Conservation (phyloP, 1,284 basidiomycete species). For the Cystobasidium pallidum region DNA sequence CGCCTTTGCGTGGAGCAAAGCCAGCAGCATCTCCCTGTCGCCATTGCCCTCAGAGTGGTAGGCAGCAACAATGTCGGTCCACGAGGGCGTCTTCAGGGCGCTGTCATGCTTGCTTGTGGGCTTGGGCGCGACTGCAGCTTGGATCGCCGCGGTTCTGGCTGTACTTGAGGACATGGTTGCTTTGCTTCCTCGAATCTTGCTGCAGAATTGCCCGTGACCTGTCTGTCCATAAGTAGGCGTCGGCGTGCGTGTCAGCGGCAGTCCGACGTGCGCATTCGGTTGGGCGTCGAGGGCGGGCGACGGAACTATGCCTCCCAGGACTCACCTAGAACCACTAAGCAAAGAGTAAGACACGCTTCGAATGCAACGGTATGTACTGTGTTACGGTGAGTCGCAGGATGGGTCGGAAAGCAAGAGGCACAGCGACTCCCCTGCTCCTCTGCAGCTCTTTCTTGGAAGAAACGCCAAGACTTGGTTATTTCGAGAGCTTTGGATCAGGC, state of each 20-base stretch:
- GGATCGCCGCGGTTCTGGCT: not conserved
- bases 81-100: slow-evolving; percentile 44
- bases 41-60: slow-evolving; percentile 49
- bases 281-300: not conserved
- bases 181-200: not conserved
- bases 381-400: not conserved
- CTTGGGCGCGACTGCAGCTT: slow-evolving; percentile 11
- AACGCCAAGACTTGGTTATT: slow-evolving; percentile 4
- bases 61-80: slow-evolving; percentile 47
- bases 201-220: not conserved
- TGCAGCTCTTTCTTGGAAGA: not conserved
- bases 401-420: not conserved
- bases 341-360: too few relatives aligned
- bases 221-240: not conserved
- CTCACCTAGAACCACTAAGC: not conserved
- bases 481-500: slow-evolving; percentile 1
- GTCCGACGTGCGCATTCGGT: not conserved
- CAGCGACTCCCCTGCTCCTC: not conserved
- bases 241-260: not conserved
- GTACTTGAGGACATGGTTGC: slow-evolving; percentile 1
- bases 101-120: slow-evolving; percentile 9
- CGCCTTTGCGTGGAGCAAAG: slow-evolving; percentile 49
- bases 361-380: too few relatives aligned
- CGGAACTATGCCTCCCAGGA: too few relatives aligned
- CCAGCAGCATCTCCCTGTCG: slow-evolving; percentile 51